Percentiles rank a stretch among this genome's conserved stretches.
phyloP scores from a whole-genome alignment of 208 protist species.

The Crithidia bombi region DNA sequence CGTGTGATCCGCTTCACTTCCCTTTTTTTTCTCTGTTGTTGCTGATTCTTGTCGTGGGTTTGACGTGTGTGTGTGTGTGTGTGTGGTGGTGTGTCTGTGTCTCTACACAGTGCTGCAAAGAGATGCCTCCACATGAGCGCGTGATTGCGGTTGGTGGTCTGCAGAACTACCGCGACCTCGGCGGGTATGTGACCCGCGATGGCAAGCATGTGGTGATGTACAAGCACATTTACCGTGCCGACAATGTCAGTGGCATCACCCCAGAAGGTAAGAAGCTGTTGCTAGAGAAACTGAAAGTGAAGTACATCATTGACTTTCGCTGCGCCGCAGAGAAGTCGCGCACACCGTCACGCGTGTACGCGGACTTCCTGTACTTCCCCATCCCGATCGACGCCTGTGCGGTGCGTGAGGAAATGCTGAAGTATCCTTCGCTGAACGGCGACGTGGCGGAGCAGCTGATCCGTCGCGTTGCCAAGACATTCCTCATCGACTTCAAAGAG shows the following conservation, averaged over 20 bases:
- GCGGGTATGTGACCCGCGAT: conserved; percentile 44
- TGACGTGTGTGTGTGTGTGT: not conserved
- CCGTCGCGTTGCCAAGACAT: conserved; percentile 7
- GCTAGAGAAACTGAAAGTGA: conserved; percentile 29
- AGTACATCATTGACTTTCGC: conserved; percentile 52
- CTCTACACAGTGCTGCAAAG: not conserved
- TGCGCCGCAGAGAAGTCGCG: conserved; percentile 23
- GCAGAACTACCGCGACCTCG: conserved; percentile 53
- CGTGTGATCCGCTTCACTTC: not conserved
- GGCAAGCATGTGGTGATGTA: conserved; percentile 31
- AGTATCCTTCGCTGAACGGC: conserved; percentile 13
- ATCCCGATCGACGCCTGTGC: conserved; percentile 36
- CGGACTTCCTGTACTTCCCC: conserved; percentile 17
- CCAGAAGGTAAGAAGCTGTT: conserved; percentile 27
- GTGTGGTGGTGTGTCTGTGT: no score
- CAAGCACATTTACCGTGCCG: conserved; percentile 43
- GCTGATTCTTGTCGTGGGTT: not conserved
- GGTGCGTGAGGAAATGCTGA: conserved; percentile 2
- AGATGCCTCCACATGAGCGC: conserved; percentile 17
- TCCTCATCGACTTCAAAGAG: conserved; percentile 42
- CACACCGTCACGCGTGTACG: conserved; percentile 19
- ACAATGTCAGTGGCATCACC: conserved; percentile 29
- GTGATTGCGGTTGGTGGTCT: conserved; percentile 18
- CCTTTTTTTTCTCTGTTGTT: conserved; percentile 7
- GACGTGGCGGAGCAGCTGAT: conserved; percentile 30